phyloP scores from a whole-genome alignment of 2,329 filamentous ascomycete species.

The Madurella fahalii region DNA sequence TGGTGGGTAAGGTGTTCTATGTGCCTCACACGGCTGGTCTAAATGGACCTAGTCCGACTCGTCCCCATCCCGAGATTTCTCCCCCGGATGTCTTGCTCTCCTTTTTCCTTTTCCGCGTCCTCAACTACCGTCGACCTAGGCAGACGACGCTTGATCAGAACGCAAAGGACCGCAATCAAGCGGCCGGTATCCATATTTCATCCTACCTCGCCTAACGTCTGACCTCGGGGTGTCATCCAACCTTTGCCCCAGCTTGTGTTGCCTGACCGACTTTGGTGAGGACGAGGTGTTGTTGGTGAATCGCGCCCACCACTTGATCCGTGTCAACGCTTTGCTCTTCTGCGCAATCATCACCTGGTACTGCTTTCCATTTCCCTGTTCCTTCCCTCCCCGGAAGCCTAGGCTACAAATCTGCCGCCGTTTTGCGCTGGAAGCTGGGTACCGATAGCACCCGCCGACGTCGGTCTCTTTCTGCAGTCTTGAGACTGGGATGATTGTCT shows the following conservation, averaged over 20 bases:
- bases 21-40: constrained; percentile 16
- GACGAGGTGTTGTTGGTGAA: background rate
- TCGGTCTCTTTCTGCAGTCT: background rate
- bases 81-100: constrained; percentile 19
- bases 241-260: background rate
- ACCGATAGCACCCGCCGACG: background rate
- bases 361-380: background rate
- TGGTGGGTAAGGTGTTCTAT: constrained; percentile 22
- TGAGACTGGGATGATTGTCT: background rate
- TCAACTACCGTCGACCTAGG: constrained; percentile 10
- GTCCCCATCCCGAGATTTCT: constrained; percentile 26
- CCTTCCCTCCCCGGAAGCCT: too few species aligned
- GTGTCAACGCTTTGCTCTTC: background rate
- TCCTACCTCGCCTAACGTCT: constrained; percentile 5
- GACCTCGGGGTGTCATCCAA: background rate
- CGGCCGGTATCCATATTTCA: constrained; percentile 11
- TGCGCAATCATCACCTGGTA: background rate
- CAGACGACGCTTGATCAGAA: constrained; percentile 6
- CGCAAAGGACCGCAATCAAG: constrained; percentile 1
- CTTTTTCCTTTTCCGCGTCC: constrained; percentile 9
- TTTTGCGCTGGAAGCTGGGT: background rate
- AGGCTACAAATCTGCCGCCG: too few species aligned
- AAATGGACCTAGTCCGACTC: constrained; percentile 22
- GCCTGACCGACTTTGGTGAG: background rate
- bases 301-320: background rate